phyloP scores from a whole-genome alignment of 306 rosid species.

The Bauhinia variegata region DNA sequence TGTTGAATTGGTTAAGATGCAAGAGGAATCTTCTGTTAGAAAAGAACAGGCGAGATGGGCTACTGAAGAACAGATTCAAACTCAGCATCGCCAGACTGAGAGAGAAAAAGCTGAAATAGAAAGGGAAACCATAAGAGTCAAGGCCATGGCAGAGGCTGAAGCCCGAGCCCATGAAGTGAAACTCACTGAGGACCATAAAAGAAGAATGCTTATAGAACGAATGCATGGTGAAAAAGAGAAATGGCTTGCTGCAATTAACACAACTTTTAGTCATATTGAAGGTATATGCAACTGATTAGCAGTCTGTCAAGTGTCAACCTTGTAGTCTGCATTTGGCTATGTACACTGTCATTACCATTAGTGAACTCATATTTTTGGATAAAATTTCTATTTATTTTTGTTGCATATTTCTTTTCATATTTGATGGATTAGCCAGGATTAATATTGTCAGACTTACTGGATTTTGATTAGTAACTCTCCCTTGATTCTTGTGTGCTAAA shows the following conservation, averaged over 20 bases:
- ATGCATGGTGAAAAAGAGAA: constrained; percentile 91
- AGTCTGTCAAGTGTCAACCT: constrained; percentile 16
- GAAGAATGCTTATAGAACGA: constrained; percentile 85
- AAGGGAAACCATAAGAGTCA: constrained; percentile 85
- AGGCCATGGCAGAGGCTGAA: constrained; percentile 96
- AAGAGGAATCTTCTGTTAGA: constrained; percentile 83
- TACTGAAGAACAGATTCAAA: constrained; percentile 91
- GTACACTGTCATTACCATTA: not conserved
- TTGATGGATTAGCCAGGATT: not conserved
- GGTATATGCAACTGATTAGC: constrained; percentile 49
- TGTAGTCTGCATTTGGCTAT: constrained; percentile 23
- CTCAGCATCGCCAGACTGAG: constrained; percentile 87
- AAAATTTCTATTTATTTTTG: not conserved
- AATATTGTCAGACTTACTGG: not conserved
- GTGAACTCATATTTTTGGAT: not conserved
- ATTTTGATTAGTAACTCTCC: constrained; percentile 9
- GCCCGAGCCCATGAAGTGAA: constrained; percentile 87
- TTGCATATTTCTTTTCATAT: constrained; percentile 9
- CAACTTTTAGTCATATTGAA: constrained; percentile 94
- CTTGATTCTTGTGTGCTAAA: not conserved
- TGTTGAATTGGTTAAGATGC: constrained; percentile 90
- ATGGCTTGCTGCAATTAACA: constrained; percentile 97
- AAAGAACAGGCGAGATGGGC: constrained; percentile 84
- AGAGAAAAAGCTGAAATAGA: constrained; percentile 91
- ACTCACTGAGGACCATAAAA: constrained; percentile 83